Evolutionary conservation across 176 grass and related monocot genomes (phyloP).

Genomic region (Oryza rufipogon): DNA sequence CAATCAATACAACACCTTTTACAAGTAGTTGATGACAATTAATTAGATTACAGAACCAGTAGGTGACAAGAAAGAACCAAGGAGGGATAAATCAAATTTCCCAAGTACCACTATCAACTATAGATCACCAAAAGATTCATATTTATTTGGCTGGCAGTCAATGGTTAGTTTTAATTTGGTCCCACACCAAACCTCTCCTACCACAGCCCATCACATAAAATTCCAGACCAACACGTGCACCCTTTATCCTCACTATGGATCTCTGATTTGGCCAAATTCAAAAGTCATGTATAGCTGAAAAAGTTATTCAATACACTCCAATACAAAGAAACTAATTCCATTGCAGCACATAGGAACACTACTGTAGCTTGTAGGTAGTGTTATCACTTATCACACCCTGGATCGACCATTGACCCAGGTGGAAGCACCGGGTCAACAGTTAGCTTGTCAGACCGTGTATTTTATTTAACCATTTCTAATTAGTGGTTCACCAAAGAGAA

Average conservation of each 20-base stretch:
- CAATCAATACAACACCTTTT: constrained; percentile 1
- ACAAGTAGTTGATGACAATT: not conserved
- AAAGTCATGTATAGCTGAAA: not conserved
- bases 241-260: not conserved
- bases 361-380: not conserved
- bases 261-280: not conserved
- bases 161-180: not conserved
- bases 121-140: not conserved
- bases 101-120: not conserved
- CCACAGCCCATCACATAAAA: not conserved
- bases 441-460: not conserved
- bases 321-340: not conserved
- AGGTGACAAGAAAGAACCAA: not conserved
- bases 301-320: not conserved
- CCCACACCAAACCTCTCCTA: not conserved
- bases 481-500: not conserved
- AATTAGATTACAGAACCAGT: not conserved
- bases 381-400: not conserved
- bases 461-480: not conserved
- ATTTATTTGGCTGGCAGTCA: not conserved
- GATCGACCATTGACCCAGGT: not conserved
- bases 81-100: constrained; percentile 5
- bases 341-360: not conserved
- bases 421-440: not conserved
- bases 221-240: not conserved